Percentiles rank a stretch among this genome's conserved stretches.
Evolutionary conservation across 202 grass and related monocot genomes (phyloP).

Genomic region (Carex arenaria): DNA sequence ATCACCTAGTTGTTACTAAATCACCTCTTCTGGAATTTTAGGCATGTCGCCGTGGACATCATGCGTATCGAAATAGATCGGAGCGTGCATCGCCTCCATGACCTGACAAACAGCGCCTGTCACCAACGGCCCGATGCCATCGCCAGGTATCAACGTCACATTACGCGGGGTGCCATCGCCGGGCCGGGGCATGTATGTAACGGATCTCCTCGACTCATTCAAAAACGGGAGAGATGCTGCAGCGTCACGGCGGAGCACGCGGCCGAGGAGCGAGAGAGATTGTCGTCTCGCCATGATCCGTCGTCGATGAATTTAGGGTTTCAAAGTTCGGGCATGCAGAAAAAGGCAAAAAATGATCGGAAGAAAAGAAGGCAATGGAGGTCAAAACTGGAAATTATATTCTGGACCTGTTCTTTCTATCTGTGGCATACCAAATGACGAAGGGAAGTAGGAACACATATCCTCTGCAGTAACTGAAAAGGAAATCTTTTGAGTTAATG

Average conservation of each 20-base stretch:
- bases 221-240: not conserved
- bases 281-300: constrained; percentile 26
- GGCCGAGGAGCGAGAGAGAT: constrained; percentile 14
- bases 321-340: not conserved
- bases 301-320: constrained; percentile 18
- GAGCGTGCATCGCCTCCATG: constrained; percentile 42
- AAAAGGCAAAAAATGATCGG: not conserved
- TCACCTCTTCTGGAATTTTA: constrained; percentile 13
- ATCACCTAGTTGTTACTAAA: not conserved
- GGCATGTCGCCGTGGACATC: constrained; percentile 38
- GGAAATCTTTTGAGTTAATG: too few relatives aligned
- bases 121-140: constrained; percentile 33
- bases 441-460: too few relatives aligned
- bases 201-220: constrained; percentile 15
- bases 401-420: not conserved
- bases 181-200: constrained; percentile 35
- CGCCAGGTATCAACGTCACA: constrained; percentile 32
- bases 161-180: constrained; percentile 24
- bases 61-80: constrained; percentile 25
- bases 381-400: not conserved
- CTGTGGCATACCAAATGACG: not conserved
- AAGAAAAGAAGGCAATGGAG: not conserved
- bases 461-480: too few relatives aligned
- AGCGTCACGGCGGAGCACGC: not conserved
- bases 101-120: constrained; percentile 28